phyloP scores from a whole-genome alignment of 2,329 filamentous ascomycete species.

The Pseudogymnoascus sp. region DNA sequence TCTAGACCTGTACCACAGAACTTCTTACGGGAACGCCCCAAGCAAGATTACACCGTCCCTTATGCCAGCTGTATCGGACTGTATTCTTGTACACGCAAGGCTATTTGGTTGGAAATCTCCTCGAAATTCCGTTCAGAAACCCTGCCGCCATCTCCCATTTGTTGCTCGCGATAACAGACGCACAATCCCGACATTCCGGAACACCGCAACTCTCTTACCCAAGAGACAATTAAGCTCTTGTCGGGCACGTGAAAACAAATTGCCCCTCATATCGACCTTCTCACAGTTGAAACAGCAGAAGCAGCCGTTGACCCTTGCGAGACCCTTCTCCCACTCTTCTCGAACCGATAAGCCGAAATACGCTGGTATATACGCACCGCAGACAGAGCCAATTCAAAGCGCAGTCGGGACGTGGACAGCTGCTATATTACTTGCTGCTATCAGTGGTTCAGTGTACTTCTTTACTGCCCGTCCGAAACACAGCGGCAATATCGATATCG shows the following conservation, averaged over 20 bases:
- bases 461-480: neutral
- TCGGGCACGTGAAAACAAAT: neutral
- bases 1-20: neutral
- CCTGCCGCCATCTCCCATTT: neutral
- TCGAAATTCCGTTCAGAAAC: neutral
- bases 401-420: neutral
- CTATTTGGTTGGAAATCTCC: neutral
- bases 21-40: neutral
- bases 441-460: slow-evolving; percentile 7
- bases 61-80: neutral
- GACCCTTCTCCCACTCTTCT: neutral
- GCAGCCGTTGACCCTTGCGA: neutral
- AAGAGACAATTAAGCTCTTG: neutral
- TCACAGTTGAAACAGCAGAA: neutral
- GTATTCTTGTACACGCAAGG: neutral
- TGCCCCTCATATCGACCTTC: neutral
- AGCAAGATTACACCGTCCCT: neutral
- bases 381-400: neutral
- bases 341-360: neutral
- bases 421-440: neutral
- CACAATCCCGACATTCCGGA: slow-evolving; percentile 1
- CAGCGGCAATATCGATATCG: slow-evolving; percentile 1
- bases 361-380: neutral
- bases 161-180: neutral
- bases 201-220: neutral